phyloP scores from a whole-genome alignment of 2,329 filamentous ascomycete species.

The Cercospora zeae-maydis region DNA sequence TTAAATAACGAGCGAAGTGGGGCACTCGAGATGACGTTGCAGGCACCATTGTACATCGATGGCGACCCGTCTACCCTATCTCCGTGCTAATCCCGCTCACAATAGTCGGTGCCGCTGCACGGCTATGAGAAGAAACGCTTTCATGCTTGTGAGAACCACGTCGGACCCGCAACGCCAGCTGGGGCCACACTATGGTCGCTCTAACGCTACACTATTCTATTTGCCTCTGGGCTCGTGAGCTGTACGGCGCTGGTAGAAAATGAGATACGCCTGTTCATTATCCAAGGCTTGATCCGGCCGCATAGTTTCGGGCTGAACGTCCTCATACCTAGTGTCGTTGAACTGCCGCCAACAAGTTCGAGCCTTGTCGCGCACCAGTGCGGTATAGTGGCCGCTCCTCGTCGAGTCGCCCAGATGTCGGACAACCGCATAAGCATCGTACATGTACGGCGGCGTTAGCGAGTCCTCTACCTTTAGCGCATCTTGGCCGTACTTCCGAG shows the following conservation, averaged over 20 bases:
- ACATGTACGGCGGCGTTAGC: slow-evolving; percentile 61
- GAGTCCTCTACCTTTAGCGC: slow-evolving; percentile 34
- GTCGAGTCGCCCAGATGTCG: slow-evolving; percentile 67
- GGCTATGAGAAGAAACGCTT: not conserved
- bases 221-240: slow-evolving; percentile 10
- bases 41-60: slow-evolving; percentile 2
- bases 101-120: not conserved
- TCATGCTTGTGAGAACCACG: not conserved
- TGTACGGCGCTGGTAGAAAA: slow-evolving; percentile 51
- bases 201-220: slow-evolving; percentile 6
- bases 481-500: slow-evolving; percentile 34
- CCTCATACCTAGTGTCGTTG: slow-evolving; percentile 55
- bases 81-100: not conserved
- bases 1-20: slow-evolving; percentile 1
- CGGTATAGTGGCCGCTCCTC: slow-evolving; percentile 75
- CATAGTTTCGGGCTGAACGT: slow-evolving; percentile 56
- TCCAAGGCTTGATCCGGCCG: slow-evolving; percentile 43
- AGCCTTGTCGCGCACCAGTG: slow-evolving; percentile 52
- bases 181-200: not conserved
- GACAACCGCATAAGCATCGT: slow-evolving; percentile 83
- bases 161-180: not conserved
- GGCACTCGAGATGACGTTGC: slow-evolving; percentile 3
- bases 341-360: slow-evolving; percentile 59
- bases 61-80: not conserved
- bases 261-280: slow-evolving; percentile 62